Evolutionary conservation across 2,329 filamentous ascomycete species (phyloP).

Genomic region (Ascochyta lentis): DNA sequence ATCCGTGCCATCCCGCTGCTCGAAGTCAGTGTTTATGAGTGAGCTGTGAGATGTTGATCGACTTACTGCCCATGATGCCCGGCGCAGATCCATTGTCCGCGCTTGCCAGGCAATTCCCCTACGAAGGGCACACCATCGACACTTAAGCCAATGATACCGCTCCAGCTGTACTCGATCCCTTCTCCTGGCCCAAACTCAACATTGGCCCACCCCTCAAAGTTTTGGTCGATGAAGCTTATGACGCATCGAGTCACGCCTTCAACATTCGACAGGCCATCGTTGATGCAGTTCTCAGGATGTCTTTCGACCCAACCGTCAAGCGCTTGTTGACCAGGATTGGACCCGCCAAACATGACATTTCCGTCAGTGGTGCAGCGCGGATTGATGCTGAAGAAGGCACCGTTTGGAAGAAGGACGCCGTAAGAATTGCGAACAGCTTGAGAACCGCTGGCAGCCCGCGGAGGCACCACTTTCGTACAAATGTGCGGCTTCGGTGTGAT

Average conservation of each 20-base stretch:
- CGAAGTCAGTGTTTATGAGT: constrained; percentile 2
- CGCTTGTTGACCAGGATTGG: constrained; percentile 40
- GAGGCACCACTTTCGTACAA: constrained; percentile 35
- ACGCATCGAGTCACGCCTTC: constrained; percentile 36
- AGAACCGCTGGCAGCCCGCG: constrained; percentile 25
- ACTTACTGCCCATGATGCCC: constrained; percentile 41
- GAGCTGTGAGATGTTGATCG: background rate
- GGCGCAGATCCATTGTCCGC: constrained; percentile 37
- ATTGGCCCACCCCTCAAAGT: constrained; percentile 36
- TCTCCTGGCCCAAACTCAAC: constrained; percentile 37
- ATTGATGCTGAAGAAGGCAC: constrained; percentile 44
- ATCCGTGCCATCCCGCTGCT: constrained; percentile 36
- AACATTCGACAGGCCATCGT: constrained; percentile 38
- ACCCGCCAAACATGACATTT: constrained; percentile 43
- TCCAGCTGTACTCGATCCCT: constrained; percentile 41
- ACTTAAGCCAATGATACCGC: constrained; percentile 36
- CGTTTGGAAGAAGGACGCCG: constrained; percentile 38
- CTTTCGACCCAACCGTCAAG: constrained; percentile 39
- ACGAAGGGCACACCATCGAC: constrained; percentile 37
- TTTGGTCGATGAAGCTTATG: constrained; percentile 29
- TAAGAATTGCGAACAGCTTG: constrained; percentile 41
- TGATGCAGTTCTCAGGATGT: constrained; percentile 38
- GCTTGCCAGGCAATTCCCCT: constrained; percentile 30
- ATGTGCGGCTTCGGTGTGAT: constrained; percentile 41
- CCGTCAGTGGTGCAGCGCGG: constrained; percentile 41